A percentile compares a stretch with the other conserved stretches of the same genome.
Evolutionary conservation across 495 filamentous ascomycete genomes (phyloP).

Genomic region (Articulospora tetracladia): DNA sequence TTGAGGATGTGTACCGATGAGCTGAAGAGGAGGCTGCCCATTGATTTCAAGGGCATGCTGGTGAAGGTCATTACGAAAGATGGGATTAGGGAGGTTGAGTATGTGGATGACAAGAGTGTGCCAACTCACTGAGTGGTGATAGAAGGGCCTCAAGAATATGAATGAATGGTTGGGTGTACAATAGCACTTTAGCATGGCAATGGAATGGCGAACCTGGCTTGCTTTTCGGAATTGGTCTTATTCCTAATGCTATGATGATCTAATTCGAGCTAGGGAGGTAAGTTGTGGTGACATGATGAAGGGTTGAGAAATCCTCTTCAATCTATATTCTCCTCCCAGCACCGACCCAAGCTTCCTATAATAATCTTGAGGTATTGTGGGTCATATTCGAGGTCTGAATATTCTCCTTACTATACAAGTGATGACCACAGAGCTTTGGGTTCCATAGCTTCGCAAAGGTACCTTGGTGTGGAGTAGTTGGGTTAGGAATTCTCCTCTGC

Average conservation of each 20-base stretch:
- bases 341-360: no score
- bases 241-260: background rate
- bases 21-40: constrained; percentile 89
- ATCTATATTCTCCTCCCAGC: no score
- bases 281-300: no score
- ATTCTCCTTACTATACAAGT: no score
- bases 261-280: no score
- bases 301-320: no score
- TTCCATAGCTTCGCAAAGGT: no score
- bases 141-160: background rate
- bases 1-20: constrained; percentile 93
- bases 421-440: no score
- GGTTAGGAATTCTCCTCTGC: no score
- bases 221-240: background rate
- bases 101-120: constrained; percentile 64
- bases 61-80: constrained; percentile 95
- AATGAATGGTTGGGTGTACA: constrained; percentile 18
- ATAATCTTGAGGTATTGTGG: no score
- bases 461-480: no score
- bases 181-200: constrained; percentile 23
- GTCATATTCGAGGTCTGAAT: no score
- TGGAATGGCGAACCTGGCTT: constrained; percentile 20
- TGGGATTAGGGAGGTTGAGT: constrained; percentile 76
- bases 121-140: constrained; percentile 42
- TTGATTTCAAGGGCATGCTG: constrained; percentile 94